Evolutionary conservation across 768 basidiomycete genomes (phyloP), one percentile per base, ranked within the genome.

Genomic region (Rhodocollybia butyracea): DNA sequence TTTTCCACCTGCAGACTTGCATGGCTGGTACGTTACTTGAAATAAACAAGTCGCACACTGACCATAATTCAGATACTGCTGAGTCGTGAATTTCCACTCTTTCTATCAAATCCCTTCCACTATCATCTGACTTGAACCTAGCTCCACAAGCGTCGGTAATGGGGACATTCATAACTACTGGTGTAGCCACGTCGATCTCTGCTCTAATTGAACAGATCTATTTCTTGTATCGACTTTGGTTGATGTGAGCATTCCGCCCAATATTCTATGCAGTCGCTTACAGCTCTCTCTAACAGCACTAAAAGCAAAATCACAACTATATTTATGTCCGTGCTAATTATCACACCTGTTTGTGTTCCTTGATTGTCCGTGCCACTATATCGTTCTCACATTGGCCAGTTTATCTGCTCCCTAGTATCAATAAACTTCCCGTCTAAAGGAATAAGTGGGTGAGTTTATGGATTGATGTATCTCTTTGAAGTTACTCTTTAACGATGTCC

Each of bases 1-100:
- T 15, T 36, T 38, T 36, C 21, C 17, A 17, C 26, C 27, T 50
- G 48, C 17, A 19, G 38, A 24, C 24, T 22, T 38, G 32, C 48
- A 36, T 50, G 48, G 48, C 21, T 36, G 48, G 48, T 50, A 22
- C 48, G 48, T 50, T 30, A 4, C n/a, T n/a, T n/a, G n/a, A n/a
- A n/a, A n/a, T n/a, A n/a, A n/a, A 19, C 6, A 10, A 40, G 21
- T n/a, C 15, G 15, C 17, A 13, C n/a, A 40, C 5, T 10, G 5
- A 10, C 5, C 39, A 13, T 30, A 30, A 19, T n/a, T 3, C 17
- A 48, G 46, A 19, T n/a, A 34, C 19, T 48, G 19, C 13, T 48
- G 4, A 31, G 8, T 48, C 46, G 46, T 48, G 19, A 32, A 34
- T 34, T n/a, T n/a, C n/a, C n/a, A n/a, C n/a, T n/a, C n/a, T n/a